These are phyloP conservation scores for Fusarium xylarioides DNA, from an alignment of 2,329 filamentous ascomycete genomes.

Conservation along the genomic window DNA sequence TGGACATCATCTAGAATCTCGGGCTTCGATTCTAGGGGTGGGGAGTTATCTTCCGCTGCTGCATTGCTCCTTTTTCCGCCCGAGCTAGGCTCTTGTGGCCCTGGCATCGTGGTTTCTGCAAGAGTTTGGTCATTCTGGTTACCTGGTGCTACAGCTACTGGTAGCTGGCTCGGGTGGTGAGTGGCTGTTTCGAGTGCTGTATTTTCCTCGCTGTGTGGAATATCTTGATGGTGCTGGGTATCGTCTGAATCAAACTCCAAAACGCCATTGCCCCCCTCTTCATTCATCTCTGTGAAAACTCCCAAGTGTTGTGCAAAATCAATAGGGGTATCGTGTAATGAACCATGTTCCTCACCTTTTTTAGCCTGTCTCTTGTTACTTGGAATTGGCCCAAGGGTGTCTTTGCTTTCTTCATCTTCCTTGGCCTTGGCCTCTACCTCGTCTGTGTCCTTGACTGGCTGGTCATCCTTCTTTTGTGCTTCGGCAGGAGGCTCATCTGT, in stretches of 20 bases:
- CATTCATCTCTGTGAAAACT: slow-evolving; percentile 41
- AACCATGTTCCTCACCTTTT: slow-evolving; percentile 56
- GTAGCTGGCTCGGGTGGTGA: slow-evolving; percentile 21
- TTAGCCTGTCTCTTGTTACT: slow-evolving; percentile 48
- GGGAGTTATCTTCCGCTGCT: slow-evolving; percentile 4
- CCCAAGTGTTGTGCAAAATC: slow-evolving; percentile 46
- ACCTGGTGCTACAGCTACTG: slow-evolving; percentile 14
- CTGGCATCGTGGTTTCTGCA: slow-evolving; percentile 38
- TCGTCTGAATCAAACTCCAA: slow-evolving; percentile 43
- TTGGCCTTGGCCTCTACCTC: slow-evolving; percentile 35
- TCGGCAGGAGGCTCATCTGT: slow-evolving; percentile 29
- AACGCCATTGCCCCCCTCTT: slow-evolving; percentile 41
- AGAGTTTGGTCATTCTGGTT: slow-evolving; percentile 17
- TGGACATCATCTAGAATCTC: slow-evolving; percentile 14
- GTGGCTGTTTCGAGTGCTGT: slow-evolving; percentile 36
- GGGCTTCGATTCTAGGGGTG: slow-evolving; percentile 13
- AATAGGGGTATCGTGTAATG: slow-evolving; percentile 51
- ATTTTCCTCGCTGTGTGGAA: slow-evolving; percentile 30
- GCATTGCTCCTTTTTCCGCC: slow-evolving; percentile 16
- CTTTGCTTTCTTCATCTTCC: slow-evolving; percentile 51
- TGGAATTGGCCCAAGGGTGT: slow-evolving; percentile 51
- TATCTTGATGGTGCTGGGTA: slow-evolving; percentile 37
- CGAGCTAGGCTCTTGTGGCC: slow-evolving; percentile 16
- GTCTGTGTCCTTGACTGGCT: slow-evolving; percentile 2
- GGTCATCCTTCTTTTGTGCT: slow-evolving; percentile 29